A percentile compares a stretch with the other conserved stretches of the same genome.
Conservation (phyloP, 140 eudicot species). For the Stevia rebaudiana region DNA sequence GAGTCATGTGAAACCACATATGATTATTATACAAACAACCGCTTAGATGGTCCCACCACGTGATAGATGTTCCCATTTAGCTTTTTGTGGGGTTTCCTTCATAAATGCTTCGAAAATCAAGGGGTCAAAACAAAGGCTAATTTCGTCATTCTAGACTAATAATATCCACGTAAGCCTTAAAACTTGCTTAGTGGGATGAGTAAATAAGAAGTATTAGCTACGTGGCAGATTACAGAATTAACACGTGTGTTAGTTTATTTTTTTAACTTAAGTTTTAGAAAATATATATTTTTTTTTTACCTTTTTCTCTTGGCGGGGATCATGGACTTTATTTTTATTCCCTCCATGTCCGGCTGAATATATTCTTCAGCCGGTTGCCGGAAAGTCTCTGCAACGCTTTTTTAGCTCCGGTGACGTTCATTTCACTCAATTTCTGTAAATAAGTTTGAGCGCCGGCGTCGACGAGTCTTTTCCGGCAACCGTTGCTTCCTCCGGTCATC, state of each 20-base stretch:
- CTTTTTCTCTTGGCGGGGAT: conserved; percentile 43
- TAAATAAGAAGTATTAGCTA: neutral
- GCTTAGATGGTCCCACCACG: conserved; percentile 30
- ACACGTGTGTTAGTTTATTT: conserved; percentile 9
- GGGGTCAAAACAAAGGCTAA: conserved; percentile 19
- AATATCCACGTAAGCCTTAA: conserved; percentile 14
- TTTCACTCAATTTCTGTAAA: conserved; percentile 56
- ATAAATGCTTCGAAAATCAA: conserved; percentile 18
- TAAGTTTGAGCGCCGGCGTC: conserved; percentile 59
- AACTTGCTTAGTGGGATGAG: neutral
- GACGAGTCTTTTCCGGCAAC: conserved; percentile 69
- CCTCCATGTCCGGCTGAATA: conserved; percentile 75
- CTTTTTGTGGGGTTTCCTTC: conserved; percentile 23
- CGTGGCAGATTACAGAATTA: conserved; percentile 1
- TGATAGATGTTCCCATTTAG: conserved; percentile 26
- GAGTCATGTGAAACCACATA: conserved; percentile 30
- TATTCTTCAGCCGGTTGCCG: conserved; percentile 58
- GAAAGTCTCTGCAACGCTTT: conserved; percentile 76
- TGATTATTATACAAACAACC: neutral
- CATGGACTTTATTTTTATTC: conserved; percentile 39
- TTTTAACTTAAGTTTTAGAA: neutral
- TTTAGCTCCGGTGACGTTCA: conserved; percentile 75
- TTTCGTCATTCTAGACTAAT: conserved; percentile 13
- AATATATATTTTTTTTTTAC: conserved; percentile 34
- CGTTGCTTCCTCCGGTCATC: conserved; percentile 68